Base-by-base conservation (phyloP, 305 asterid genomes). In the Fraxinus nigra region DNA sequence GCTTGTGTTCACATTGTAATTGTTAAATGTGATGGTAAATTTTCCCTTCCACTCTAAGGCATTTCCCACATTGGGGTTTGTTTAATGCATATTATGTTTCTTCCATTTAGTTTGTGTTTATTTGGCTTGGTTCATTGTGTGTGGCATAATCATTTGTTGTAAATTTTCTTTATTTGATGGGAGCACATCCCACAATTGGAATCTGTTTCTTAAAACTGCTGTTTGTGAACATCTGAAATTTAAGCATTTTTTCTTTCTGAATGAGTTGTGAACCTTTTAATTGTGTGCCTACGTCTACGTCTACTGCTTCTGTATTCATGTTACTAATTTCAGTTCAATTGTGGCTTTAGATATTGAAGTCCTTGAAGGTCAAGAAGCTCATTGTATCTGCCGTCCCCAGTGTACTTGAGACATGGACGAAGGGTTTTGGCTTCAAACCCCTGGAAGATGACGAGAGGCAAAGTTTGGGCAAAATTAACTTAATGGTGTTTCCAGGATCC, bases 401-500 rank as follows among this genome's bases (percentile, higher is more conserved):
- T 72, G 81, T 93, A 72, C 93, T 96, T 63, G 97, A 92, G 83
- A 94, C 98, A 72, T 96, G 99, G 99, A 93, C 97, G 1, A 85
- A 75, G 10, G 97, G 98, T 56, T 96, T 96, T 79, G 99, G 98
- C 72, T 96, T 96, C 85, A 77, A 85, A 81, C 94, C 85, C 77
- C 85, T 96, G 89, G 93, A 89, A 83, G 98, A 91, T 72, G 81
- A 86, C 13, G 99, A 96, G 83, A 93, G 76, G 84, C 89, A 28
- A 75, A 85, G 91, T 77, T 86, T 94, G 35, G 91, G 97, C 85
- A 82, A 90, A 81, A 82, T 85, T 78, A 96, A 90, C 89, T 90
- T 94, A 43, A 94, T 96, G 98, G 98, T 96, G 65, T 96, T 96
- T 82, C 99, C 98, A 20, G 97, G 98, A 80, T 80, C 97, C 0